These are phyloP conservation scores for Cylindrotheca fusiformis DNA, from an alignment of 108 stramenopile genomes.

Conservation along the genomic window DNA sequence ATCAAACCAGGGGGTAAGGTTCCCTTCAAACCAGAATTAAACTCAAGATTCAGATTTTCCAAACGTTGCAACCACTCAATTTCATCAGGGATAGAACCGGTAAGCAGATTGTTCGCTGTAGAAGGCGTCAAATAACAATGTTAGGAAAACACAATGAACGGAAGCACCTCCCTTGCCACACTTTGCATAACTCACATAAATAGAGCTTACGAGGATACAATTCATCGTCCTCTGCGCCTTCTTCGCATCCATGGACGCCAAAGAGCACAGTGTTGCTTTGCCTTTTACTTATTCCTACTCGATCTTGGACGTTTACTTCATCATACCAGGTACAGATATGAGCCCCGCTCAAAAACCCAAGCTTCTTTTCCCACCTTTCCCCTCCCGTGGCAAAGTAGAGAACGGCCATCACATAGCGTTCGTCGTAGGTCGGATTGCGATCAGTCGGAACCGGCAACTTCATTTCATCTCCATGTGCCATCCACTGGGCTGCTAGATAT, in stretches of 20 bases:
- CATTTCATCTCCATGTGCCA: slow-evolving; percentile 38
- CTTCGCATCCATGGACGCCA: slow-evolving; percentile 8
- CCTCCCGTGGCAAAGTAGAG: slow-evolving; percentile 52
- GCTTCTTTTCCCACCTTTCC: slow-evolving; percentile 32
- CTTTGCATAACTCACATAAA: too few species aligned
- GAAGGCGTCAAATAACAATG: too few species aligned
- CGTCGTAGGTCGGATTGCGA: slow-evolving; percentile 1
- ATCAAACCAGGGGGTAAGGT: slow-evolving; percentile 10
- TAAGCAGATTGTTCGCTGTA: slow-evolving; percentile 15
- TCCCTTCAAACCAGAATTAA: slow-evolving; percentile 23
- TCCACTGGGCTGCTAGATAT: slow-evolving; percentile 39
- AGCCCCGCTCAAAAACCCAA: slow-evolving; percentile 40
- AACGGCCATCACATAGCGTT: slow-evolving; percentile 42
- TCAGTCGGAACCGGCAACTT: slow-evolving; percentile 10
- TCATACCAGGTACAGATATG: slow-evolving; percentile 55
- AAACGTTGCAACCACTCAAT: slow-evolving; percentile 20
- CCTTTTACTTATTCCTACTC: too few species aligned
- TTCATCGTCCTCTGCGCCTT: neutral
- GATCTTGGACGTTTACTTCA: neutral
- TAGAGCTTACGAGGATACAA: neutral
- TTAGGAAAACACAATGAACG: too few species aligned
- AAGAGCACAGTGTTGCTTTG: neutral
- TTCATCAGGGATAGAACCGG: slow-evolving; percentile 8
- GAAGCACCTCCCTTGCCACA: too few species aligned
- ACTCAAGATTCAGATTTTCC: slow-evolving; percentile 31